phyloP scores from a whole-genome alignment of 257 asterid genomes.

The Jasminum sambac region DNA sequence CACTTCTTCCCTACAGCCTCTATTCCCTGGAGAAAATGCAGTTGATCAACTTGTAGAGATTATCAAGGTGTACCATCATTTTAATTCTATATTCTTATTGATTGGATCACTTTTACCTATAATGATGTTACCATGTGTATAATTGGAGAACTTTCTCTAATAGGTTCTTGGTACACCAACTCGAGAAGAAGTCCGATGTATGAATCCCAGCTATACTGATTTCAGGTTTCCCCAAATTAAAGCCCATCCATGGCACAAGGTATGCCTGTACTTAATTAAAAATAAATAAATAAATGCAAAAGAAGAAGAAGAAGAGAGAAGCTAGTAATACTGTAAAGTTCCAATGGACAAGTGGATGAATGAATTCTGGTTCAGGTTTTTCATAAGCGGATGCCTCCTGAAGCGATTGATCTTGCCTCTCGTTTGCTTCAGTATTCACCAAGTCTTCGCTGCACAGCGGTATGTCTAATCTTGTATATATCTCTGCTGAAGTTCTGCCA shows the following conservation, averaged over 20 bases:
- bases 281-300: no score
- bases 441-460: slow-evolving; percentile 88
- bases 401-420: slow-evolving; percentile 92
- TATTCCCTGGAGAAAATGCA: slow-evolving; percentile 95
- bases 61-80: slow-evolving; percentile 58
- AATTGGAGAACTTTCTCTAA: slow-evolving; percentile 21
- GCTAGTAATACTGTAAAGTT: no score
- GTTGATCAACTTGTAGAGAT: slow-evolving; percentile 96
- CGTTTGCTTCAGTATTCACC: slow-evolving; percentile 92
- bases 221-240: slow-evolving; percentile 90
- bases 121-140: slow-evolving; percentile 19
- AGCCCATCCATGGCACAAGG: slow-evolving; percentile 98
- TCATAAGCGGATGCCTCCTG: slow-evolving; percentile 94
- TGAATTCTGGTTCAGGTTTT: slow-evolving; percentile 58
- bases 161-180: slow-evolving; percentile 98
- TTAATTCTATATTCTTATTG: slow-evolving; percentile 1
- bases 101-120: background rate
- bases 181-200: slow-evolving; percentile 89
- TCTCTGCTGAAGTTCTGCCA: background rate
- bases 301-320: no score
- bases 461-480: slow-evolving; percentile 34
- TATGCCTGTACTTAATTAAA: slow-evolving; percentile 27
- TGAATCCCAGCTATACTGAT: slow-evolving; percentile 89
- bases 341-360: slow-evolving; percentile 22
- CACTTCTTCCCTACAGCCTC: slow-evolving; percentile 50